Evolutionary conservation across 352 stramenopile genomes (phyloP).

Genomic region (Globisporangium perplexum): DNA sequence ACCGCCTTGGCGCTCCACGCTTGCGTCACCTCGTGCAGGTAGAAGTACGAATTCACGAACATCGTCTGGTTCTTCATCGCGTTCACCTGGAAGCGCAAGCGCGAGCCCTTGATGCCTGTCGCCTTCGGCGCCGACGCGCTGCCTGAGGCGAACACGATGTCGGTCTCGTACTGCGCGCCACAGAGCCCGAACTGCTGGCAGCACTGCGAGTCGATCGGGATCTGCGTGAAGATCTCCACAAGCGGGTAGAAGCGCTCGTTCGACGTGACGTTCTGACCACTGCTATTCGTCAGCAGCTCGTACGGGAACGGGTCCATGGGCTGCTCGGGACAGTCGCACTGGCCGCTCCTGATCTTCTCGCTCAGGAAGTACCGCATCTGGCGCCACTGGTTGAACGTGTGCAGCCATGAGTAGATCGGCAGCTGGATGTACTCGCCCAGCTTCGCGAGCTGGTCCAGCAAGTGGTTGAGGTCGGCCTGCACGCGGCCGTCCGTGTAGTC

Average conservation of each 20-base stretch:
- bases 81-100: conserved; percentile 84
- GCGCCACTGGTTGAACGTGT: conserved; percentile 85
- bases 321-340: conserved; percentile 68
- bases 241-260: conserved; percentile 72
- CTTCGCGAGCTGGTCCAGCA: conserved; percentile 67
- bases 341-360: conserved; percentile 54
- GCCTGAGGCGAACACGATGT: conserved; percentile 63
- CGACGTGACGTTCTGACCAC: conserved; percentile 34
- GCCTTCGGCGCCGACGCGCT: neutral
- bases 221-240: conserved; percentile 81
- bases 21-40: conserved; percentile 55
- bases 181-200: conserved; percentile 87
- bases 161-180: conserved; percentile 77
- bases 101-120: conserved; percentile 60
- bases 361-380: conserved; percentile 79
- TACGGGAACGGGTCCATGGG: conserved; percentile 79
- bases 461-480: conserved; percentile 51
- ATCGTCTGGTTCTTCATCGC: conserved; percentile 85
- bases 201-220: conserved; percentile 86
- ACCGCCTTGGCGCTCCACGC: conserved; percentile 24
- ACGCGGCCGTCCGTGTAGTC: conserved; percentile 66
- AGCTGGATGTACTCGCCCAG: conserved; percentile 77
- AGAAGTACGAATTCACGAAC: conserved; percentile 90
- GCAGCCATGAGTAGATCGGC: conserved; percentile 85
- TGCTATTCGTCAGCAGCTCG: conserved; percentile 25